These are phyloP conservation scores for Botryotinia calthae DNA, from an alignment of 2,329 filamentous ascomycete genomes.

Conservation along the genomic window DNA sequence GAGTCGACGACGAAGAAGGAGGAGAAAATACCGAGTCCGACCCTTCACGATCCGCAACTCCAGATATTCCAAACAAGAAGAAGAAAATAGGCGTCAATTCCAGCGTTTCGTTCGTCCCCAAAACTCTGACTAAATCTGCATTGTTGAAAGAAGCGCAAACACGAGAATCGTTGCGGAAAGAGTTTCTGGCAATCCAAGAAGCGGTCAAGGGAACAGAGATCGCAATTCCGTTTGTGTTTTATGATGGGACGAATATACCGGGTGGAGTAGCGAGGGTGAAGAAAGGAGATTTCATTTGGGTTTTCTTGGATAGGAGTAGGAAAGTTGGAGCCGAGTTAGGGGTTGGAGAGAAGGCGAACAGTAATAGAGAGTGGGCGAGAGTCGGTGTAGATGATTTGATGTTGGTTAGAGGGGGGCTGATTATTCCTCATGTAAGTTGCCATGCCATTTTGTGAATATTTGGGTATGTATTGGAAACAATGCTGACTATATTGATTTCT, in stretches of 20 bases:
- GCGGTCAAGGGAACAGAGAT: conserved; percentile 87
- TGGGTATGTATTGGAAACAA: neutral
- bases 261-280: conserved; percentile 82
- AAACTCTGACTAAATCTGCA: conserved; percentile 71
- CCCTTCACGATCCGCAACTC: conserved; percentile 37
- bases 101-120: conserved; percentile 63
- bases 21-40: conserved; percentile 41
- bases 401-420: conserved; percentile 84
- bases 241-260: conserved; percentile 87
- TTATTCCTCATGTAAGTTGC: conserved; percentile 82
- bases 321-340: conserved; percentile 85
- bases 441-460: neutral
- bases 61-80: conserved; percentile 32
- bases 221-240: conserved; percentile 91
- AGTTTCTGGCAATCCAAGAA: conserved; percentile 81
- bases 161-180: conserved; percentile 68
- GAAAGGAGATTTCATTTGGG: conserved; percentile 90
- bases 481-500: conserved; percentile 31
- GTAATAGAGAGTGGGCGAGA: conserved; percentile 81
- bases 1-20: conserved; percentile 49
- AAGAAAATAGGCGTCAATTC: conserved; percentile 61
- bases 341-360: conserved; percentile 60
- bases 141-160: conserved; percentile 77
- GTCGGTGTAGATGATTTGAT: conserved; percentile 95
- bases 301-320: conserved; percentile 86